Percentiles rank a stretch among this genome's conserved stretches.
Evolutionary conservation across 2,329 filamentous ascomycete genomes (phyloP).

Genomic region (Xylariomycetidae sp.): DNA sequence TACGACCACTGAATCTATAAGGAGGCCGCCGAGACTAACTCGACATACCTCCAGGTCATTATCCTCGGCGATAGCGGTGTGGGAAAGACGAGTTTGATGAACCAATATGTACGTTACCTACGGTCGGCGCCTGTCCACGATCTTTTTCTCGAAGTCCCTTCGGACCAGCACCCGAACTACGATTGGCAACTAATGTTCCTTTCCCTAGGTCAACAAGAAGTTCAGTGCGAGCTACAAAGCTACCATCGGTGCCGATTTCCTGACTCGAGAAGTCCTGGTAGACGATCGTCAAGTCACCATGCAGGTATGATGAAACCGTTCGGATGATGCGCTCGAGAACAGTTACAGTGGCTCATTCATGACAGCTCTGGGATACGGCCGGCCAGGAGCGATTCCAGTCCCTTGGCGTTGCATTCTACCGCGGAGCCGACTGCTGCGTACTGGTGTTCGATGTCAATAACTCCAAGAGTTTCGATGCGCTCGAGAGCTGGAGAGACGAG

Average conservation of each 20-base stretch:
- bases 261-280: conserved; percentile 95
- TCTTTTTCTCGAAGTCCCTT: background rate
- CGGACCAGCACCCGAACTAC: conserved; percentile 2
- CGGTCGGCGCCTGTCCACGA: conserved; percentile 1
- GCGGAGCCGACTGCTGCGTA: conserved; percentile 95
- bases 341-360: conserved; percentile 15
- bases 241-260: conserved; percentile 96
- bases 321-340: conserved; percentile 3
- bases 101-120: conserved; percentile 89
- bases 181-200: no score
- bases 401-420: conserved; percentile 93
- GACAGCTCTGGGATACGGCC: conserved; percentile 92
- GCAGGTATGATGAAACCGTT: conserved; percentile 59
- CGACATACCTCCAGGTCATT: conserved; percentile 82
- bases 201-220: conserved; percentile 97
- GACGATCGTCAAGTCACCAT: conserved; percentile 97
- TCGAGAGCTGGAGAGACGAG: conserved; percentile 98
- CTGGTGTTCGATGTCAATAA: conserved; percentile 99
- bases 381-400: conserved; percentile 98
- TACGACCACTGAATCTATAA: no score
- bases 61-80: conserved; percentile 98
- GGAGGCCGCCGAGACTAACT: no score
- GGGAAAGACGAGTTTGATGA: conserved; percentile 99
- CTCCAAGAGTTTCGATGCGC: conserved; percentile 95
- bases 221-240: conserved; percentile 99